These are phyloP conservation scores for Tylopilus orsonianus DNA, from an alignment of 1,284 basidiomycete genomes.

Conservation along the genomic window DNA sequence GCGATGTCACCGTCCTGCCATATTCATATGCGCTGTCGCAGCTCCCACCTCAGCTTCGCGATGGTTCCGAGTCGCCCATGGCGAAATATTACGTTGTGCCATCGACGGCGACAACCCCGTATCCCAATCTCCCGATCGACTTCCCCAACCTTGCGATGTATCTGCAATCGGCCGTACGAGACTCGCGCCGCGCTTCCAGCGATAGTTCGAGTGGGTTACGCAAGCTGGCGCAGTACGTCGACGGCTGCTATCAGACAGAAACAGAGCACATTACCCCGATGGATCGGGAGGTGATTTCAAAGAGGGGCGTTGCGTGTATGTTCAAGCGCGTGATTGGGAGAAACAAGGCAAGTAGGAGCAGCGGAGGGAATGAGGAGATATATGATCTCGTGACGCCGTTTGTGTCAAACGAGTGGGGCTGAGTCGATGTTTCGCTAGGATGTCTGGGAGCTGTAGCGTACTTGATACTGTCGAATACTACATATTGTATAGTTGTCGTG, in stretches of 20 bases:
- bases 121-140: conserved; percentile 66
- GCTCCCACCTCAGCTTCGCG: conserved; percentile 59
- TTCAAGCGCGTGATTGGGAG: conserved; percentile 64
- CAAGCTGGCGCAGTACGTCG: conserved; percentile 55
- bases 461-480: too few relatives aligned
- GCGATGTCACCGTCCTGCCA: conserved; percentile 62
- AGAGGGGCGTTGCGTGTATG: conserved; percentile 44
- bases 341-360: conserved; percentile 44
- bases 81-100: conserved; percentile 73
- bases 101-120: conserved; percentile 53
- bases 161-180: conserved; percentile 65
- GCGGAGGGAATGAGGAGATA: conserved; percentile 66
- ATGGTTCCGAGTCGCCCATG: conserved; percentile 57
- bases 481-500: too few relatives aligned
- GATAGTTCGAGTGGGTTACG: conserved; percentile 61
- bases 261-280: conserved; percentile 27
- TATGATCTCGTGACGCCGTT: conserved; percentile 81
- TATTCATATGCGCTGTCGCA: conserved; percentile 66
- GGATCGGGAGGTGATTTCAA: conserved; percentile 38
- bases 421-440: conserved; percentile 1
- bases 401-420: conserved; percentile 64
- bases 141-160: conserved; percentile 75
- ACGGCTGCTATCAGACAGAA: conserved; percentile 55
- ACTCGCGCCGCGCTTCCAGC: conserved; percentile 56
- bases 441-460: background rate